These are phyloP conservation scores for Gossypium australe DNA, from an alignment of 345 rosid species.

Conservation along the genomic window DNA sequence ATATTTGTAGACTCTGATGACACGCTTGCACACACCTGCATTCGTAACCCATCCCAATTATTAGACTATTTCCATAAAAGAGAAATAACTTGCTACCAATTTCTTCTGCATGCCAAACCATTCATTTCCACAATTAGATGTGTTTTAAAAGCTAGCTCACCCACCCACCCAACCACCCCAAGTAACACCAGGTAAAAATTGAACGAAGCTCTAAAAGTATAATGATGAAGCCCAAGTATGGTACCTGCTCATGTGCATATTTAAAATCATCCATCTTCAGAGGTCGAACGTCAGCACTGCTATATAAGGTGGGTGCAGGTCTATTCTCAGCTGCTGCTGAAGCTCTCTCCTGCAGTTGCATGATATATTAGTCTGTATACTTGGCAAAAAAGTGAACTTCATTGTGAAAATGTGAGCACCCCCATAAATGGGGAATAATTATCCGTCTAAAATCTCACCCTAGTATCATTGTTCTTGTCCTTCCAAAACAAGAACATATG, in stretches of 20 bases:
- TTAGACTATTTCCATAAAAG: not conserved
- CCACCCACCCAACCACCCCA: not conserved
- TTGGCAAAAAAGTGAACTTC: not conserved
- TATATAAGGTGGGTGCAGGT: conserved; percentile 58
- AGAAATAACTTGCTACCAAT: no score
- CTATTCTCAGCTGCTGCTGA: conserved; percentile 59
- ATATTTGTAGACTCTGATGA: conserved; percentile 90
- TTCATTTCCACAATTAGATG: not conserved
- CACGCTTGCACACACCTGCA: conserved; percentile 95
- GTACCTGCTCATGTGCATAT: conserved; percentile 94
- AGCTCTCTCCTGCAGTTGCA: conserved; percentile 55
- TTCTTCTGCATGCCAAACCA: not conserved
- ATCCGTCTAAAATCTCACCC: not conserved
- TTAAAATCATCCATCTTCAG: conserved; percentile 78
- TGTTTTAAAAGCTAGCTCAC: not conserved
- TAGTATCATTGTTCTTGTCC: not conserved
- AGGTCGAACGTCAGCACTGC: conserved; percentile 72
- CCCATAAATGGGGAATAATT: not conserved
- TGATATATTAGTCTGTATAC: not conserved
- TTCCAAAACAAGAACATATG: not conserved
- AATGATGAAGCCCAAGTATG: not conserved
- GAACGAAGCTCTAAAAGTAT: not conserved
- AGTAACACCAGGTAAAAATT: not conserved
- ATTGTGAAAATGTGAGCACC: not conserved
- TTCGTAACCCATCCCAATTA: not conserved